These are phyloP conservation scores for Entomortierella lignicola DNA, from an alignment of 192 early-diverging fungal species.

Conservation along the genomic window DNA sequence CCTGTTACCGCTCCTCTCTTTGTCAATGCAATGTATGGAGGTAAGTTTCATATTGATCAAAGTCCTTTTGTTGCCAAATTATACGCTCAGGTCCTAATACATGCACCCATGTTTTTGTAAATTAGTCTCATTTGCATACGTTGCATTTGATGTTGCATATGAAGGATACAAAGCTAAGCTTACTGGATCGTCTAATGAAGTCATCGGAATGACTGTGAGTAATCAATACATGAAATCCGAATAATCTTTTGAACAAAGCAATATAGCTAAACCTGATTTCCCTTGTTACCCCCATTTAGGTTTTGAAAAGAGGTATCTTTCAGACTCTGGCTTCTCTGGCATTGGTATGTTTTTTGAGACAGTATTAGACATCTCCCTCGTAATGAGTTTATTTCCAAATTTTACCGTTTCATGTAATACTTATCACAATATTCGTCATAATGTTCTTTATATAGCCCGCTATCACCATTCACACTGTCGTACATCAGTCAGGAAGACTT, in stretches of 20 bases:
- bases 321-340: conserved; percentile 70
- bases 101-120: background rate
- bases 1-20: conserved; percentile 66
- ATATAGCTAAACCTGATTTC: background rate
- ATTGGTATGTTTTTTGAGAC: conserved; percentile 27
- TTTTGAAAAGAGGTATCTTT: conserved; percentile 70
- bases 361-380: too few relatives aligned
- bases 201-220: conserved; percentile 55
- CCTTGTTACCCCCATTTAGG: conserved; percentile 4
- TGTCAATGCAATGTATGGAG: conserved; percentile 70
- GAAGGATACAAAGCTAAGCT: conserved; percentile 68
- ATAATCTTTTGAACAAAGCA: background rate
- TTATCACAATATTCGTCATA: background rate
- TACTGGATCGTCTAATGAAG: conserved; percentile 55
- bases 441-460: conserved; percentile 58
- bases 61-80: too few relatives aligned
- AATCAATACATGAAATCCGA: too few relatives aligned
- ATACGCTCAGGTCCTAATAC: too few relatives aligned
- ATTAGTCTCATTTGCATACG: conserved; percentile 67
- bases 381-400: background rate
- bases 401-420: background rate
- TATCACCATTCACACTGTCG: conserved; percentile 74
- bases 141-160: conserved; percentile 70
- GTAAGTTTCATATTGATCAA: conserved; percentile 4
- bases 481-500: conserved; percentile 51